These are phyloP conservation scores for Lactarius psammicola DNA, from an alignment of 768 basidiomycete species.

Conservation along the genomic window DNA sequence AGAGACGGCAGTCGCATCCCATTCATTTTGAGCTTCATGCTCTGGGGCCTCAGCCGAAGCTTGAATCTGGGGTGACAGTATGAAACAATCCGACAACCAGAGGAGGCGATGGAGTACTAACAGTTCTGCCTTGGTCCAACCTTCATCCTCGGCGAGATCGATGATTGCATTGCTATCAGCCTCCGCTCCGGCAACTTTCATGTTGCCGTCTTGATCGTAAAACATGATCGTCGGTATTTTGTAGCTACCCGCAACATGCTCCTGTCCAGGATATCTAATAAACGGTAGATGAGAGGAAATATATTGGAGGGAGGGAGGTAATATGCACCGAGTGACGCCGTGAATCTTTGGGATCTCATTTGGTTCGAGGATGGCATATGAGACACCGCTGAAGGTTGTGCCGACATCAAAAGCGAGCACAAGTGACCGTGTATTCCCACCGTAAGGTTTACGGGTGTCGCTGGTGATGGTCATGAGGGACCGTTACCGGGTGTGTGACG, in stretches of 20 bases:
- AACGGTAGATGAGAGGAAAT: conserved; percentile 15
- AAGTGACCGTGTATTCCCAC: conserved; percentile 58
- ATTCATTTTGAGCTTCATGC: conserved; percentile 82
- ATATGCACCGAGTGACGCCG: conserved; percentile 70
- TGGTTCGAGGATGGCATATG: conserved; percentile 80
- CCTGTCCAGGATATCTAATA: conserved; percentile 75
- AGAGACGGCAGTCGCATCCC: conserved; percentile 73
- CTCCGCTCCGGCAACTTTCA: conserved; percentile 76
- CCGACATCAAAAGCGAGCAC: conserved; percentile 81
- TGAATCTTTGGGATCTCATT: conserved; percentile 79
- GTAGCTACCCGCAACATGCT: conserved; percentile 81
- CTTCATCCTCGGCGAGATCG: conserved; percentile 72
- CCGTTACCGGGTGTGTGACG: conserved; percentile 23
- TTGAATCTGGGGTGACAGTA: conserved; percentile 56
- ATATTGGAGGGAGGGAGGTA: background rate
- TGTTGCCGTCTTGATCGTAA: conserved; percentile 61
- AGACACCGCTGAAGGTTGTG: conserved; percentile 80
- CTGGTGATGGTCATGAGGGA: conserved; percentile 50
- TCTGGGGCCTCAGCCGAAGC: conserved; percentile 69
- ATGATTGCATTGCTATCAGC: conserved; percentile 58
- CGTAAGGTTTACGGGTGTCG: conserved; percentile 72
- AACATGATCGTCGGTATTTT: conserved; percentile 80
- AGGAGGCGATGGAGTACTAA: conserved; percentile 39
- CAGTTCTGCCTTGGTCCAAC: conserved; percentile 76
- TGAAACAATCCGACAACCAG: background rate